phyloP scores from a whole-genome alignment of 371 early-diverging fungal species.

The Gilbertella persicaria region DNA sequence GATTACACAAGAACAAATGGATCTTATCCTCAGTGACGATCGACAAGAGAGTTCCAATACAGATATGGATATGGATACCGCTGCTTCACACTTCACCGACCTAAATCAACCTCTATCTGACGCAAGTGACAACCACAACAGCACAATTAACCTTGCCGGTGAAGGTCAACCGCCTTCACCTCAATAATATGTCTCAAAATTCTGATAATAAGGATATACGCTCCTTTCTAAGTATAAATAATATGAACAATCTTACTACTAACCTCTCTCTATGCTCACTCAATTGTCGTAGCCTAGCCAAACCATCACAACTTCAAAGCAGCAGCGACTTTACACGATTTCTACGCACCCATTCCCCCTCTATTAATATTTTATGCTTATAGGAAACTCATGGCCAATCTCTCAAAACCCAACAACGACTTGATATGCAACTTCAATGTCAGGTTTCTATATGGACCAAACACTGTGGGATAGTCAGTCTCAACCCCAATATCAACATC shows the following conservation, averaged over 20 bases:
- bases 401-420: background rate
- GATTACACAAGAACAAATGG: background rate
- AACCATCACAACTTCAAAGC: background rate
- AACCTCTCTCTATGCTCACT: constrained; percentile 2
- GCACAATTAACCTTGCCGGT: background rate
- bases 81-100: background rate
- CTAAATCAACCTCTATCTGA: background rate
- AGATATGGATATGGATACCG: too few species aligned
- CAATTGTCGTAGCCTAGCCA: constrained; percentile 7
- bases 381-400: constrained; percentile 9
- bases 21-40: background rate
- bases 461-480: constrained; percentile 9
- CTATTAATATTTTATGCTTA: background rate
- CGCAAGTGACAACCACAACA: too few species aligned
- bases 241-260: too few species aligned
- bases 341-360: background rate
- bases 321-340: constrained; percentile 1
- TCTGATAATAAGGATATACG: too few species aligned
- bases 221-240: background rate
- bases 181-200: too few species aligned
- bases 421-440: constrained; percentile 2
- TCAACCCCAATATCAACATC: background rate
- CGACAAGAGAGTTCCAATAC: too few species aligned
- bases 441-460: background rate
- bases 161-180: too few species aligned